Base-by-base conservation (phyloP, 345 rosid species). In the Jatropha curcas region DNA sequence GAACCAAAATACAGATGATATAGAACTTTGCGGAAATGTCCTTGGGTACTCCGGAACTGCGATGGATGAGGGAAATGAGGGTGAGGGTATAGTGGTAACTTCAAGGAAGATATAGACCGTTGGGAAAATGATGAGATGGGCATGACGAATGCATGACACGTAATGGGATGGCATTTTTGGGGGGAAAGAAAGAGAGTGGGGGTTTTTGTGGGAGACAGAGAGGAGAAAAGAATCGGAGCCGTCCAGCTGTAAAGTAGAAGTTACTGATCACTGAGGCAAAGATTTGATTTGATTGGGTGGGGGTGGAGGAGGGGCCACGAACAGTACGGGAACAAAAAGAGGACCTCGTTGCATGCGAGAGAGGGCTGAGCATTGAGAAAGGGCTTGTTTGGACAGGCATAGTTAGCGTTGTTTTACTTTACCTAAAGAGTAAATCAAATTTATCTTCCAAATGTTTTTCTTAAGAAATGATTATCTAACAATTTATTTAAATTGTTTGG, bases 211-310 rank as follows among this genome's bases (percentile, higher is more conserved):
- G 77, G 64, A 48, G 71, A 72, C 76, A 80, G 76, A 61, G 56
- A 34, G 71, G 62, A 16, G 31, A 60, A 63, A 58, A 39, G 24
- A 79, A 79, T 77, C 80, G 12, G 77, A 50, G 41, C 65, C 74
- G 55, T 60, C 65, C 77, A 78, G 62, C 57, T 82, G 77, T 71
- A 61, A 6, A 39, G 31, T 53, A 7, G 62, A 19, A 35, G 12
- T 65, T 30, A 31, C 25, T 5, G 27, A 52, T 12, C 4, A 31
- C 60, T 33, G 67, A 51, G 59, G 53, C 63, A 71, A 50, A 67
- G 72, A 74, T 68, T 35, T 79, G 85, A 76, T 76, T 60, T 67
- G 79, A 79, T 58, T 41, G 65, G 67, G 71, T 16, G 20, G 53
- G 41, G 33, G 48, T 46, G 5, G 5, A 50, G 63, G 28, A 20